Base-by-base conservation (phyloP, 2,329 filamentous ascomycete genomes). In the Calonectria pseudoreteaudii region DNA sequence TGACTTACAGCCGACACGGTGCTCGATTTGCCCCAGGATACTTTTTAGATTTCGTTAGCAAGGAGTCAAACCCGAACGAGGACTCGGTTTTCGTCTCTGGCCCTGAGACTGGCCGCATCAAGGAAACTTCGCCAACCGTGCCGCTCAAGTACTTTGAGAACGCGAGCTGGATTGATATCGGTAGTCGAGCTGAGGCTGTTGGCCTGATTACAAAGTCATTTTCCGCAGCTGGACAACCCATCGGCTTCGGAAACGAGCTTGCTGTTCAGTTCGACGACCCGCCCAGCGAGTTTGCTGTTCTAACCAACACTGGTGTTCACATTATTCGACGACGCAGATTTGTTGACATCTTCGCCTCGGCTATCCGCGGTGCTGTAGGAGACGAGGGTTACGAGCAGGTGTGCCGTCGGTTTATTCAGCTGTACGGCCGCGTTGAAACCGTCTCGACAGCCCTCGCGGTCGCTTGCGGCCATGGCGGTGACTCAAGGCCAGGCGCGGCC, bases 261-360 rank as follows among this genome's bases (percentile, higher is more conserved):
- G 95, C 97, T 1, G 94, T 98, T n/a, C 97, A 99, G 80, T 99
- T 97, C 79, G 97, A 99, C 80, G 90, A 94, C 73, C 88, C 92
- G 0, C 90, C 94, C 0, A 92, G 93, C 66, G 96, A 99, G 82
- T 92, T 98, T 76, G 97, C 96, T 1, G 92, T 99, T 60, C 89
- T 99, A 68, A 98, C 97, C 38, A 98, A 97, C 79, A 95, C 92
- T 18, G 97, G 97, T 3, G 91, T 99, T 68, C 95, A 98, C 80
- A 90, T 98, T 10, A 91, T 98, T 68, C 93, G 95, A 69, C 90
- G 97, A 65, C 91, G 95, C 80, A 90, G 97, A 69, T 89, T 98
- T 7, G 95, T 98, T 0, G 97, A 99, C 82, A 94, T 98, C 11
- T 98, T 99, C 83, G 95, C 96, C 4, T 91, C 94, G 0, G 91